Evolutionary conservation across 208 protist genomes (phyloP).

Genomic region (Balamuthia mandrillaris): DNA sequence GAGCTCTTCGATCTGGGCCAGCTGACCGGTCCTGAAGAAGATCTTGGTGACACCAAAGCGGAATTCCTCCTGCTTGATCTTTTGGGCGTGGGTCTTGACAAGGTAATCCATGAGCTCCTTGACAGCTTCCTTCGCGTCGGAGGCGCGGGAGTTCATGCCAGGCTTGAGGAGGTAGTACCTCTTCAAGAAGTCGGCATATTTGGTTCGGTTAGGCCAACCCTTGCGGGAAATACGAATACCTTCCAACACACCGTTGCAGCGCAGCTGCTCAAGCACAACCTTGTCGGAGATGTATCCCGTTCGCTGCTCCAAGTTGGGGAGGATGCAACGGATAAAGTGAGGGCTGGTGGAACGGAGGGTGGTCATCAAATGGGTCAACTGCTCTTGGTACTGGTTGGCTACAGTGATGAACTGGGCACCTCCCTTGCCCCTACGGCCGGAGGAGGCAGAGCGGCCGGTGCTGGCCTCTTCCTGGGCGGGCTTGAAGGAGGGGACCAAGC

Average conservation of each 20-base stretch:
- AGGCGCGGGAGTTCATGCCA: neutral
- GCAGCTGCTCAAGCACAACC: slow-evolving; percentile 68
- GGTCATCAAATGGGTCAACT: slow-evolving; percentile 67
- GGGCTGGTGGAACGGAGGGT: slow-evolving; percentile 63
- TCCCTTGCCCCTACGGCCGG: slow-evolving; percentile 30
- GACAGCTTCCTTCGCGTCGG: slow-evolving; percentile 47
- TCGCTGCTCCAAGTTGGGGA: slow-evolving; percentile 73
- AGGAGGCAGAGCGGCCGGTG: neutral
- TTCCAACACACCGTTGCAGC: slow-evolving; percentile 79
- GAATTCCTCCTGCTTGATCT: slow-evolving; percentile 61
- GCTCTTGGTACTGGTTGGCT: slow-evolving; percentile 66
- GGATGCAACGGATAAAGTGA: slow-evolving; percentile 79
- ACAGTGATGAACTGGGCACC: slow-evolving; percentile 70
- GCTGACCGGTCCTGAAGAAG: slow-evolving; percentile 75
- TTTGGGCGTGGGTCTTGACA: slow-evolving; percentile 37
- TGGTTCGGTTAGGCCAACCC: slow-evolving; percentile 76
- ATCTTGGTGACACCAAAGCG: slow-evolving; percentile 76
- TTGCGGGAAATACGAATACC: slow-evolving; percentile 74
- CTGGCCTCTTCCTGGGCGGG: neutral
- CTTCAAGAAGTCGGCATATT: slow-evolving; percentile 75
- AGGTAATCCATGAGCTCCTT: slow-evolving; percentile 65
- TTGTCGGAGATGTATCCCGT: slow-evolving; percentile 48
- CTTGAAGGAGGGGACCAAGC: slow-evolving; percentile 29
- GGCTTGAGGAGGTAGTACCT: slow-evolving; percentile 54
- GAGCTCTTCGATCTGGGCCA: slow-evolving; percentile 75